Evolutionary conservation across 2,329 filamentous ascomycete species (phyloP).

Genomic region (Trichoderma asperellum): DNA sequence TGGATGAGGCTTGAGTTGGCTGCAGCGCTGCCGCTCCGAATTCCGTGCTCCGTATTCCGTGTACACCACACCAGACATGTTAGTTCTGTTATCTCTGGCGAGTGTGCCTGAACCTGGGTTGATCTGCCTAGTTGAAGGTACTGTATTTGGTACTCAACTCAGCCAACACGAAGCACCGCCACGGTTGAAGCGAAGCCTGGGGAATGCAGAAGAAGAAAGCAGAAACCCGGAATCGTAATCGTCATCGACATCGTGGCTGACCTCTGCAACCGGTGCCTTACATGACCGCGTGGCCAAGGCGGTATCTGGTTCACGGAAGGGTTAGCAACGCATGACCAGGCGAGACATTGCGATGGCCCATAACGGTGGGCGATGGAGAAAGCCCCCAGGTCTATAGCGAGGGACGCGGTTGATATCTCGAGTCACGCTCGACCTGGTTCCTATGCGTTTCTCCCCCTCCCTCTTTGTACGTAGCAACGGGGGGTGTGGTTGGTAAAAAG

Average conservation of each 20-base stretch:
- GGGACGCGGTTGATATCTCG: conserved; percentile 43
- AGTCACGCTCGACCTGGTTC: conserved; percentile 44
- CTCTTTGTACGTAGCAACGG: conserved; percentile 25
- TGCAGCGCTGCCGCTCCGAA: conserved; percentile 17
- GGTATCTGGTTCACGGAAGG: conserved; percentile 28
- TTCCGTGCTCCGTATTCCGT: conserved; percentile 9
- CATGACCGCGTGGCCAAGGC: conserved; percentile 38
- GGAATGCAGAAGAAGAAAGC: background rate
- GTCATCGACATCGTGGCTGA: conserved; percentile 31
- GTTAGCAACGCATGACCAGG: conserved; percentile 36
- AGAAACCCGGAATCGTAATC: conserved; percentile 25
- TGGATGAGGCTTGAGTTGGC: background rate
- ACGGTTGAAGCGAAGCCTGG: conserved; percentile 4
- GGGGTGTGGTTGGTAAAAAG: conserved; percentile 22
- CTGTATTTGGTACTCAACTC: background rate
- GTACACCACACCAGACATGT: conserved; percentile 13
- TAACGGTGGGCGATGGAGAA: conserved; percentile 37
- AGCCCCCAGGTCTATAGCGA: conserved; percentile 34
- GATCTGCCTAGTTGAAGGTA: conserved; percentile 11
- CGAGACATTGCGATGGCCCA: conserved; percentile 35
- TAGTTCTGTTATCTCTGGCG: background rate
- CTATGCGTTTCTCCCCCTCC: conserved; percentile 14
- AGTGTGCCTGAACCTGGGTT: conserved; percentile 17
- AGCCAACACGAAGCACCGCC: conserved; percentile 15
- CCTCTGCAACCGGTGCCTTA: conserved; percentile 36